Conservation (phyloP, 768 basidiomycete genomes). For the Terana coerulea region DNA sequence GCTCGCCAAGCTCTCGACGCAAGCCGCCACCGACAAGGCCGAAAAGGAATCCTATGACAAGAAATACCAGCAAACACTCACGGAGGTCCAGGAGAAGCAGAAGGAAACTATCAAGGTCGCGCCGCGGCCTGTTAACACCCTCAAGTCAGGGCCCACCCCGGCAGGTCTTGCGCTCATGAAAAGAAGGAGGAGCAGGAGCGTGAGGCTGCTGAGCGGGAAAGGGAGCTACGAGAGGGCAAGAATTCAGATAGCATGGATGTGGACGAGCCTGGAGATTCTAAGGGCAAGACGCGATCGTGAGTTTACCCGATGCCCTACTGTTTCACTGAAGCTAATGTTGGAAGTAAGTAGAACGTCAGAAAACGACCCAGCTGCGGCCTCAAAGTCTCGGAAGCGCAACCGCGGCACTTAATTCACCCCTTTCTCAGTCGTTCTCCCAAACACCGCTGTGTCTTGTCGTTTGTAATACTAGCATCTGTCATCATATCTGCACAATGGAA, state of each 20-base stretch:
- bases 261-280: conserved; percentile 32
- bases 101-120: conserved; percentile 36
- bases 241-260: conserved; percentile 16
- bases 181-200: conserved; percentile 8
- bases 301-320: conserved; percentile 23
- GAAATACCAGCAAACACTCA: conserved; percentile 46
- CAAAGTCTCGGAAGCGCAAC: conserved; percentile 60
- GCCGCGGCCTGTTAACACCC: conserved; percentile 13
- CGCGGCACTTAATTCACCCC: too few relatives aligned
- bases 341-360: conserved; percentile 34
- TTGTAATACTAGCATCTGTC: too few relatives aligned
- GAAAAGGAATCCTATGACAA: conserved; percentile 55
- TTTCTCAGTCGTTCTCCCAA: too few relatives aligned
- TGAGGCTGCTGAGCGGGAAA: conserved; percentile 11
- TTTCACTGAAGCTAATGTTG: not conserved
- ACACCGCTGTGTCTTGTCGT: too few relatives aligned
- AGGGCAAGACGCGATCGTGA: conserved; percentile 60
- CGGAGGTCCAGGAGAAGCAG: conserved; percentile 60
- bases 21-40: conserved; percentile 36
- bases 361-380: conserved; percentile 31
- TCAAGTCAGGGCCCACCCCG: conserved; percentile 18
- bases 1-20: conserved; percentile 50
- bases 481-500: too few relatives aligned
- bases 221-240: conserved; percentile 15
- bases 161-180: conserved; percentile 19